A percentile compares a stretch with the other conserved stretches of the same genome.
These are phyloP conservation scores for Arthrobotrys megalospora DNA, from an alignment of 2,329 filamentous ascomycete species.

Conservation along the genomic window DNA sequence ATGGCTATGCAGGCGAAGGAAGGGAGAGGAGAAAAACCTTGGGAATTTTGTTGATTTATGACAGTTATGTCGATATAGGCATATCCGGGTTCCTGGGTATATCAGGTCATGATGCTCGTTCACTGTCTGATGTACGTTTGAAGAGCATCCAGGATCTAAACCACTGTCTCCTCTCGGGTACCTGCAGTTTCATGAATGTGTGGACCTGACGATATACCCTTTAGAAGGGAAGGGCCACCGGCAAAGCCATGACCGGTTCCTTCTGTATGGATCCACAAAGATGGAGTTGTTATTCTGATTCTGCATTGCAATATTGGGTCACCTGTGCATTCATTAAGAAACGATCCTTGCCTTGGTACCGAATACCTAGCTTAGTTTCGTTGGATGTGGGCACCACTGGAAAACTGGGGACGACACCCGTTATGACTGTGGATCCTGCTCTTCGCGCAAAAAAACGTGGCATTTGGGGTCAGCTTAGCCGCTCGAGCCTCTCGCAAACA, in stretches of 20 bases:
- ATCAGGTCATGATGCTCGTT: constrained; percentile 21
- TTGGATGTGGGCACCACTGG: constrained; percentile 42
- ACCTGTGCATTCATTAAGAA: constrained; percentile 50
- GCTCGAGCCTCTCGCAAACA: constrained; percentile 56
- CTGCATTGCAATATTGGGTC: constrained; percentile 31
- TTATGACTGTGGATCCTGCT: constrained; percentile 55
- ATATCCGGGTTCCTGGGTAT: constrained; percentile 37
- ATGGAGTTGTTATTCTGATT: constrained; percentile 43
- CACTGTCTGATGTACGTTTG: constrained; percentile 54
- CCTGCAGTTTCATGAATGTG: constrained; percentile 60
- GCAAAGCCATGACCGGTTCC: constrained; percentile 48
- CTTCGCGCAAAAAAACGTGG: constrained; percentile 60
- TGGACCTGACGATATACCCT: constrained; percentile 56
- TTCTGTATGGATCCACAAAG: constrained; percentile 50
- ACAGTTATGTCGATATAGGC: constrained; percentile 29
- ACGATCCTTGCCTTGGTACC: constrained; percentile 49
- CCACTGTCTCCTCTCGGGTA: constrained; percentile 52
- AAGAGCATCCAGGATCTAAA: constrained; percentile 46
- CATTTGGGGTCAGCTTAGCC: constrained; percentile 54
- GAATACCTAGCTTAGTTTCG: constrained; percentile 47
- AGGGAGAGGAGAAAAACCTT: constrained; percentile 13
- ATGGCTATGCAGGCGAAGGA: constrained; percentile 36
- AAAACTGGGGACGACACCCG: constrained; percentile 58
- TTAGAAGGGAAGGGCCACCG: constrained; percentile 58
- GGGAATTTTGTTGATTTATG: constrained; percentile 11